A percentile compares a stretch with the other conserved stretches of the same genome.
These are phyloP conservation scores for Ceratobasidium sp. DNA, from an alignment of 1,284 basidiomycete species.

Conservation along the genomic window DNA sequence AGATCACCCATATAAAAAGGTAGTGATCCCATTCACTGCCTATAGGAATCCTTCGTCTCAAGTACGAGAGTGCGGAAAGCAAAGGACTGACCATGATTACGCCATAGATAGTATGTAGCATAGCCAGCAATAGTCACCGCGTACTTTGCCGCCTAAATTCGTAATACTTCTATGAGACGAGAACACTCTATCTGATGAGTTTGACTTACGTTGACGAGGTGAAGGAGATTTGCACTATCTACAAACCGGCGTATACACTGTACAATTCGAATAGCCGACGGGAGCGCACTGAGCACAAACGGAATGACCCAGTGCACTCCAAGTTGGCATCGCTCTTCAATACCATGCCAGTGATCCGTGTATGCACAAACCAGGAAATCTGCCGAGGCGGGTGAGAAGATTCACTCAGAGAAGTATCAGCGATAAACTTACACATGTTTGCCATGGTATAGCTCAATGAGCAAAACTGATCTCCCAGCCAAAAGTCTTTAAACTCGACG, in stretches of 20 bases:
- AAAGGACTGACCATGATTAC: slow-evolving; percentile 67
- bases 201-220: slow-evolving; percentile 83
- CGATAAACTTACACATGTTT: not conserved
- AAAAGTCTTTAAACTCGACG: slow-evolving; percentile 88
- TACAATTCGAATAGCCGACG: slow-evolving; percentile 79
- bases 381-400: not conserved
- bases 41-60: slow-evolving; percentile 47
- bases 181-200: not conserved
- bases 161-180: not conserved
- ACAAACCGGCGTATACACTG: slow-evolving; percentile 89
- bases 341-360: slow-evolving; percentile 65
- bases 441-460: slow-evolving; percentile 79
- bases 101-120: slow-evolving; percentile 80
- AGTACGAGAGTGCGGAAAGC: slow-evolving; percentile 16
- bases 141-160: slow-evolving; percentile 85
- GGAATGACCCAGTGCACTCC: slow-evolving; percentile 67
- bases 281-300: slow-evolving; percentile 70
- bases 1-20: slow-evolving; percentile 76
- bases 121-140: slow-evolving; percentile 73
- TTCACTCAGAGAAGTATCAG: not conserved
- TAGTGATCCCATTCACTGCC: slow-evolving; percentile 60
- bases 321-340: slow-evolving; percentile 62
- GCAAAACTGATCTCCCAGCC: slow-evolving; percentile 88
- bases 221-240: slow-evolving; percentile 79
- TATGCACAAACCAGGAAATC: slow-evolving; percentile 81